A percentile compares a stretch with the other conserved stretches of the same genome.
These are phyloP conservation scores for Naumovozyma baii DNA, from an alignment of 805 yeast genomes.

Conservation along the genomic window DNA sequence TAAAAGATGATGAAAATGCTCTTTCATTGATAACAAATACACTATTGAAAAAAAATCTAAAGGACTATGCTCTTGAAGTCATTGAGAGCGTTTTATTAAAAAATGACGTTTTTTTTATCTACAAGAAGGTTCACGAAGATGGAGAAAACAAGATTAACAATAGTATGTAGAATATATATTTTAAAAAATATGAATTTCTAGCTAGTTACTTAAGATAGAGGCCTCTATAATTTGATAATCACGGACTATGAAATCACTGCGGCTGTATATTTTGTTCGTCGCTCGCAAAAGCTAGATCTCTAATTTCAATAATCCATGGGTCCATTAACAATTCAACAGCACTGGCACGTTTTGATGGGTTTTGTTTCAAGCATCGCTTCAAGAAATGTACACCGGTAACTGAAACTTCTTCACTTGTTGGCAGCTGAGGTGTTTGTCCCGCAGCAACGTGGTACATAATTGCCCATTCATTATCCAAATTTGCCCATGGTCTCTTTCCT, in stretches of 20 bases:
- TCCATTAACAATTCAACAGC: conserved; percentile 80
- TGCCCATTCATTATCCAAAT: conserved; percentile 94
- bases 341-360: conserved; percentile 68
- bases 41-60: conserved; percentile 5
- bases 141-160: too few relatives aligned
- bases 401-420: conserved; percentile 68
- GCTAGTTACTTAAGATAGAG: too few relatives aligned
- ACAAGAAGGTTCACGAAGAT: conserved; percentile 12
- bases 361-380: conserved; percentile 66
- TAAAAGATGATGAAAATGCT: conserved; percentile 13
- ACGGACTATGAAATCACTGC: neutral
- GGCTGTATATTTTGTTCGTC: neutral
- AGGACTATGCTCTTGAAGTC: conserved; percentile 9
- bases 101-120: conserved; percentile 26
- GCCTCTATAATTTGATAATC: neutral
- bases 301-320: conserved; percentile 76
- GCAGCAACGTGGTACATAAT: conserved; percentile 97
- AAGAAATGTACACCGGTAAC: conserved; percentile 63
- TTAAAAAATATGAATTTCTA: too few relatives aligned
- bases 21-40: conserved; percentile 5
- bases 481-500: conserved; percentile 94
- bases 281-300: conserved; percentile 53
- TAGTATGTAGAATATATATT: too few relatives aligned
- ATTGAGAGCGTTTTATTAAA: conserved; percentile 16
- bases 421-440: conserved; percentile 82